Base-by-base conservation (phyloP, 306 rosid genomes). In the Echinosophora koreensis region DNA sequence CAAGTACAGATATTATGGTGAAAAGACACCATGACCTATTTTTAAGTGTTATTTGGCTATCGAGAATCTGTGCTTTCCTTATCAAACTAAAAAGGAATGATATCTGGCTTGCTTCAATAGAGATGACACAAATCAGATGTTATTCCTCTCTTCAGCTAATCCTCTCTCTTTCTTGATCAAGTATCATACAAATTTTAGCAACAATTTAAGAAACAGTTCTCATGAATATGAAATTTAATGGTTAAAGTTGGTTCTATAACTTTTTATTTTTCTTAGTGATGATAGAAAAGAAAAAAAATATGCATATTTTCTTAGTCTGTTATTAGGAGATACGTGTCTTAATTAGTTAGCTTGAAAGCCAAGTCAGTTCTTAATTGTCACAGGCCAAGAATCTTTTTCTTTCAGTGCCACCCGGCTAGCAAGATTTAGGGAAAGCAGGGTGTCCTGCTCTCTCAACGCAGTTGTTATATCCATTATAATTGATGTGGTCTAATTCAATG, bases 1-100 rank as follows among this genome's bases (percentile, higher is more conserved):
- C 3, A 50, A 49, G 39, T 65, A 18, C 38, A 16, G 37, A 34
- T 64, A 27, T 41, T 51, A 60, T n/a, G 16, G 44, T 49, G 8
- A 61, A 46, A 73, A 41, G 30, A 22, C 3, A 13, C 62, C 38
- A 74, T 15, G 30, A 4, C 51, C 61, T 64, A 10, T 22, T 18
- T 59, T 46, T 9, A 44, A 66, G 79, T 32, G 51, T 42, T 49
- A n/a, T 28, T 66, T 69, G 17, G 72, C 11, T 38, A 64, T 63
- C 8, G 55, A 78, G 90, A 76, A 86, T 88, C 47, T 88, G 86
- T 88, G 67, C 88, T 86, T 86, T 86, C 9, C 90, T 82, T 80
- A 74, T 18, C 65, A 68, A 34, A 77, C 65, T 77, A 74, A 78
- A 78, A 78, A 76, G 72, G 77, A 77, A 84, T 63, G 74, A 42